Base-by-base conservation (phyloP, 805 yeast species). In the Zygotorulaspora chibaensis region DNA sequence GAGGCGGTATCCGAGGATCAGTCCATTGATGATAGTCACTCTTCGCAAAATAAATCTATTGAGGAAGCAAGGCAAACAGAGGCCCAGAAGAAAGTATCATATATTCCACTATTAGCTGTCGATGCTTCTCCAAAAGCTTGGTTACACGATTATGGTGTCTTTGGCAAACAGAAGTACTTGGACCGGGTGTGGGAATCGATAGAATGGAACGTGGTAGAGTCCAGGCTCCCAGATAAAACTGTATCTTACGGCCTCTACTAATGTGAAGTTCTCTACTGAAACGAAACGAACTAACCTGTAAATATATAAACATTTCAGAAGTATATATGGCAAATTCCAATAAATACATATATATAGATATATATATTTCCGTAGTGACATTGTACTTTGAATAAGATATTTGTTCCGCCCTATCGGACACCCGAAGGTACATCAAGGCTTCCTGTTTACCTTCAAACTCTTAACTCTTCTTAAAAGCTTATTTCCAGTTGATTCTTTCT, bases 381-480 rank as follows among this genome's bases (percentile, higher is more conserved):
- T 11, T 31, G 16, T 2, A 31, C 16, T 5, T 15, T 15, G 18
- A 31, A 31, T 31, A 31, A 31, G 15, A 9, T 11, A 11, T 3
- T 8, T 31, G 4, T 20, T 20, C 25, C 25, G 7, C 25, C 25
- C 37, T 43, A 33, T 43, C 18, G 12, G 12, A 35, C 38, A 35
- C 16, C 1, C 9, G 8, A n/a, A 35, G 38, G 15, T 15, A 34
- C 35, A 17, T 42, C 34, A 45, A 34, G 48, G 16, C 59, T 59
- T 70, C 57, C 75, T 67, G 8, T 86, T 80, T 35, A 87, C 96
- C 66, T 87, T 87, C 69, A 90, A 76, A 71, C 95, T 87, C 68
- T 85, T 87, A 37, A 90, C 96, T 63, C 97, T 82, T 60, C 84
- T 81, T 59, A 90, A 70, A 51, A 90, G 73, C 3, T 87, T 82